Evolutionary conservation across 2,329 filamentous ascomycete genomes (phyloP).

Genomic region (Sarocladium brachiariae): DNA sequence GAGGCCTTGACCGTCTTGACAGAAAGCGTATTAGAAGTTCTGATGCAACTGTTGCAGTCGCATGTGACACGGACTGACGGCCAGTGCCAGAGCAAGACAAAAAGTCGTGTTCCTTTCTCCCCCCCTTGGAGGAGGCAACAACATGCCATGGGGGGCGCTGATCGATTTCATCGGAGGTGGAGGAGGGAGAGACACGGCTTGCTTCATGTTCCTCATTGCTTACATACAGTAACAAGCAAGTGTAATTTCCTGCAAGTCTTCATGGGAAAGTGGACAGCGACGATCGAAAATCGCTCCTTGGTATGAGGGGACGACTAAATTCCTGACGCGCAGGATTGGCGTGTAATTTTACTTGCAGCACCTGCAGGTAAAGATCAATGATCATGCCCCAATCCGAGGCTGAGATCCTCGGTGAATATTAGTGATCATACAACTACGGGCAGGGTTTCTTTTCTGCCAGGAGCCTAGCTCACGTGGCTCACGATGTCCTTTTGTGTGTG

Average conservation of each 20-base stretch:
- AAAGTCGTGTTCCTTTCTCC: background rate
- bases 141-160: background rate
- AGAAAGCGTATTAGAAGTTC: no score
- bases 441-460: background rate
- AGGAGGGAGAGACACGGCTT: background rate
- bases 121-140: background rate
- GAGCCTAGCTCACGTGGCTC: slow-evolving; percentile 4
- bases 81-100: background rate
- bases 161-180: background rate
- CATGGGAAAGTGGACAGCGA: slow-evolving; percentile 7
- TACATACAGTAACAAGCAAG: no score
- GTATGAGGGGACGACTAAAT: background rate
- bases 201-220: no score
- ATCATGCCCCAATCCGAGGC: background rate
- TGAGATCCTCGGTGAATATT: slow-evolving; percentile 5
- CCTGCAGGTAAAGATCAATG: slow-evolving; percentile 5
- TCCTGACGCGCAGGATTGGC: background rate
- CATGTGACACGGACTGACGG: no score
- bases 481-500: background rate
- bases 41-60: no score
- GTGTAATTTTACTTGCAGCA: slow-evolving; percentile 9
- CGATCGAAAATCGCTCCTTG: background rate
- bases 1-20: no score
- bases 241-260: background rate
- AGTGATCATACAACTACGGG: background rate